Evolutionary conservation across 2,329 filamentous ascomycete genomes (phyloP).

Genomic region (Intubia oerlemansii): DNA sequence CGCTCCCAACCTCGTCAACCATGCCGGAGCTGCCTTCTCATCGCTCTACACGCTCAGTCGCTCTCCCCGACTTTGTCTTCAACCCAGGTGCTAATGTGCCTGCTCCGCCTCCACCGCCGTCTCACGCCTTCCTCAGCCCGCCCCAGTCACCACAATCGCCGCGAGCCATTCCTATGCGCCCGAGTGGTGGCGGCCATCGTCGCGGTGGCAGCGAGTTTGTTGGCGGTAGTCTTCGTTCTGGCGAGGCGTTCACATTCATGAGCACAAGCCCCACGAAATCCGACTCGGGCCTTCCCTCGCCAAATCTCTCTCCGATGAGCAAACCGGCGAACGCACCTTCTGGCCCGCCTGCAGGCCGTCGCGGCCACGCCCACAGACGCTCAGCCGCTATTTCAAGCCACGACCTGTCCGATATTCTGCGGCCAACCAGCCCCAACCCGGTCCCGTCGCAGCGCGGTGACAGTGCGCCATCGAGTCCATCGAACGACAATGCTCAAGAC

Average conservation of each 20-base stretch:
- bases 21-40: too few species aligned
- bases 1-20: background rate
- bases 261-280: conserved; percentile 50
- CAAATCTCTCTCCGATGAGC: conserved; percentile 26
- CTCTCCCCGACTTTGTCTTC: conserved; percentile 33
- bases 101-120: conserved; percentile 13
- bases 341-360: conserved; percentile 18
- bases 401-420: conserved; percentile 52
- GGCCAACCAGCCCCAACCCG: conserved; percentile 24
- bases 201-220: conserved; percentile 76
- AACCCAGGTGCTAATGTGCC: conserved; percentile 17
- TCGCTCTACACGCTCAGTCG: conserved; percentile 15
- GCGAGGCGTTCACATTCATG: conserved; percentile 37
- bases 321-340: conserved; percentile 12
- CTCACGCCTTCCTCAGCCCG: conserved; percentile 26
- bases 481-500: conserved; percentile 23
- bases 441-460: conserved; percentile 25
- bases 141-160: conserved; percentile 32
- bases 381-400: conserved; percentile 69
- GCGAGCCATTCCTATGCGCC: conserved; percentile 26
- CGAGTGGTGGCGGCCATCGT: conserved; percentile 50
- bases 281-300: conserved; percentile 34
- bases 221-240: conserved; percentile 43
- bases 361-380: conserved; percentile 61
- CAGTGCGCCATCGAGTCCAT: conserved; percentile 44